Evolutionary conservation across 768 basidiomycete genomes (phyloP), one percentile per base, ranked within the genome.

Genomic region (Lactifluus echinatus): DNA sequence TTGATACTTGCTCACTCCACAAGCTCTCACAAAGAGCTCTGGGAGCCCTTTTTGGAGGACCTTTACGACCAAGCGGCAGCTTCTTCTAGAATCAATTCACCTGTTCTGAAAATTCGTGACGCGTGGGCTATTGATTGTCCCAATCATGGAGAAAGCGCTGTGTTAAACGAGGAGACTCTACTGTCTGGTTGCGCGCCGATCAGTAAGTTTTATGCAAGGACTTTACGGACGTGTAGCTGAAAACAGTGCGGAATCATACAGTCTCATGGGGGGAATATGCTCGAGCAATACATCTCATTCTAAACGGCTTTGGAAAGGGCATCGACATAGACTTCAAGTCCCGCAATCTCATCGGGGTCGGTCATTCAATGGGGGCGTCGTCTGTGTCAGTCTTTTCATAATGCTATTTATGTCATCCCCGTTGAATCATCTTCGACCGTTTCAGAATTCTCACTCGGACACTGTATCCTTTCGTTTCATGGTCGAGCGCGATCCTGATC

Each of bases 11-110:
- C 78, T 1, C 81, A 83, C 61, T 80, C 75, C 7, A 79, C 77
- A 1, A 75, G 81, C 0, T 79, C 77, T 63, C 77, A 77, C 63
- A 82, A 82, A 60, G 81, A 82, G 62, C 72, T 72, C n/a, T 82
- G 79, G 78, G 81, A 82, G 60, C 79, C 81, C 0, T 73, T 74
- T 0, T 68, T 83, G 2, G 76, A 78, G 8, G 75, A 79, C 7
- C 64, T 82, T 17, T 75, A 71, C 47, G 56, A 37, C 2, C 46
- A 74, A 1, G 53, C 74, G 4, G 64, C 19, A 17, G 28, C 8
- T 2, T 29, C 47, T 14, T 56, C 1, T 28, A 28, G 36, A 6
- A 39, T 6, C 37, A 51, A 5, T 48, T 65, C 19, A 57, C 31
- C 63, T 1, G 31, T 50, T 7, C 60, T 70, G 12, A 75, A 72